Conservation (phyloP, 108 stramenopile genomes). For the Stephanodiscus triporus region DNA sequence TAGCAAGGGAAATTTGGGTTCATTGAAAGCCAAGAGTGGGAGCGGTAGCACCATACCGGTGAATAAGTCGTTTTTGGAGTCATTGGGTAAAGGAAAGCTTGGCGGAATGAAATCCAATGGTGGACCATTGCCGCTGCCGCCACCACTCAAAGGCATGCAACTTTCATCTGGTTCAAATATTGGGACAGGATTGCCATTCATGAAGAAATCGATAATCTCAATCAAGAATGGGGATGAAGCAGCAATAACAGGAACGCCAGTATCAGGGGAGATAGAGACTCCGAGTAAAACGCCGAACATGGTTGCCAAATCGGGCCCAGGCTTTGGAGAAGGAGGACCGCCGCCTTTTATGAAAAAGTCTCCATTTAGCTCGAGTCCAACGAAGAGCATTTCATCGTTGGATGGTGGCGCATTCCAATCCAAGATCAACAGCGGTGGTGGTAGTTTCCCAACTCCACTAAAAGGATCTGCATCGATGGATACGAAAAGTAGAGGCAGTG, state of each 20-base stretch:
- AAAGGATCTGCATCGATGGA: not conserved
- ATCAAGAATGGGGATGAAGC: not conserved
- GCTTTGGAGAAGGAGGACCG: not conserved
- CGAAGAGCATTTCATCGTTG: not conserved
- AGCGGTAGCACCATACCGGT: not conserved
- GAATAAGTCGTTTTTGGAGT: not conserved
- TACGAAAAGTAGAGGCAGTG: not conserved
- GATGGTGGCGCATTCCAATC: not conserved
- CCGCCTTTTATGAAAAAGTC: conserved; percentile 15
- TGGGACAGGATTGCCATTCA: not conserved
- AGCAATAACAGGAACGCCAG: not conserved
- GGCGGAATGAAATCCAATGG: not conserved
- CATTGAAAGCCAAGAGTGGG: not conserved
- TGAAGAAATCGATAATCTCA: not conserved
- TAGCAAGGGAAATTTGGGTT: not conserved
- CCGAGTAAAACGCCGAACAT: not conserved
- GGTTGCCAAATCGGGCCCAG: not conserved
- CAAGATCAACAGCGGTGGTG: not conserved
- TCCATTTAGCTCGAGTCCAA: not conserved
- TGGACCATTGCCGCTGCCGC: not conserved
- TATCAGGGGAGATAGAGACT: not conserved
- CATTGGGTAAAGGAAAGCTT: not conserved
- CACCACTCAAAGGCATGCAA: not conserved
- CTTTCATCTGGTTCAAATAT: not conserved
- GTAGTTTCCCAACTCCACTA: not conserved